Evolutionary conservation across 23 red algal genomes (phyloP).

Genomic region (Gracilaria domingensis): DNA sequence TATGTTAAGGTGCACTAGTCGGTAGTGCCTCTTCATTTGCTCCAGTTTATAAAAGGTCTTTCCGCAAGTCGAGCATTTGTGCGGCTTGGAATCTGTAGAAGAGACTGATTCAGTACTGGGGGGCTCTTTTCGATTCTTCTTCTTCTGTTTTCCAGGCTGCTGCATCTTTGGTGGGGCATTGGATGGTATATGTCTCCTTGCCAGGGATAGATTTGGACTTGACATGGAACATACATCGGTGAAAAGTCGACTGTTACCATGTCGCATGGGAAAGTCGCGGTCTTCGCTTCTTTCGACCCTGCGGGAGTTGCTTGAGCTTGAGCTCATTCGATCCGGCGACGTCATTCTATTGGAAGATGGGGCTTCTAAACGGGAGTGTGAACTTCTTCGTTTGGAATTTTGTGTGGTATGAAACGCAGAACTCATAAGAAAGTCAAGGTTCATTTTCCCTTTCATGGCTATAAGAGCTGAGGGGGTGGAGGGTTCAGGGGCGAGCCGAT

Average conservation of each 20-base stretch:
- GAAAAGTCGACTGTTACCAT: not conserved
- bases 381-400: not conserved
- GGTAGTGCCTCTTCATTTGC: constrained; percentile 69
- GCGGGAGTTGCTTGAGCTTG: not conserved
- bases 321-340: constrained; percentile 9
- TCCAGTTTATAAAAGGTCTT: constrained; percentile 66
- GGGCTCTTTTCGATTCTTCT: not conserved
- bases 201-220: constrained; percentile 11
- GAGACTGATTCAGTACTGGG: constrained; percentile 7
- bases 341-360: not conserved
- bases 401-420: not conserved
- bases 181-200: not conserved
- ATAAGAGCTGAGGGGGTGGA: not conserved
- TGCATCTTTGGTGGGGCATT: not conserved
- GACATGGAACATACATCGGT: constrained; percentile 13
- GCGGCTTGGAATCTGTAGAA: constrained; percentile 41
- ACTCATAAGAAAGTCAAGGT: constrained; percentile 23
- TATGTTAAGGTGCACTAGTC: constrained; percentile 56
- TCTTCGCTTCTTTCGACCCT: constrained; percentile 1
- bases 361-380: not conserved
- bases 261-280: not conserved
- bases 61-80: constrained; percentile 52
- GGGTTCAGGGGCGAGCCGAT: not conserved
- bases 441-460: constrained; percentile 26
- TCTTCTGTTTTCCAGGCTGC: not conserved